Evolutionary conservation across 2,329 filamentous ascomycete genomes (phyloP), one percentile per base, ranked within the genome.

Genomic region (Aspergillus bombycis): DNA sequence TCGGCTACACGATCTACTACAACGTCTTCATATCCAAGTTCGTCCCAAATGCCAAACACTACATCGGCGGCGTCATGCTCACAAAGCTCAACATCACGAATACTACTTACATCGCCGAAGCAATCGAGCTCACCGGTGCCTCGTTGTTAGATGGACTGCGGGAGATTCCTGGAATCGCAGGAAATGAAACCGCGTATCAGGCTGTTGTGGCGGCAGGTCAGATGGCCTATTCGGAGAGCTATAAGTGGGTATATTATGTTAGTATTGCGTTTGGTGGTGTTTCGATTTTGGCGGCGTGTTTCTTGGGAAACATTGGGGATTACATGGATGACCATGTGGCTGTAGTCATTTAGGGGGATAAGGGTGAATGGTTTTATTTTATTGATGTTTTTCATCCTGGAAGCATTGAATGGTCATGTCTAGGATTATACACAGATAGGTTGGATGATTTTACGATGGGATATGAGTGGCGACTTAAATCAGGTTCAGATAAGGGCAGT

Each of bases 1-100:
- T 91, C 63, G 89, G 87, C 38, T 90, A 88, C 72, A 83, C 84
- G n/a, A 80, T 85, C 54, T 82, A 82, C 73, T 89, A 88, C 71
- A 83, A 84, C 62, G 75, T 83, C 68, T 81, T 81, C 65, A 70
- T 82, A 65, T 77, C 79, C 65, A 82, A 80, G 67, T 84, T 83
- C 67, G 71, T 78, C 57, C 74, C 78, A 9, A 77, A 80, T 48
- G 82, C 84, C 26, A 78, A 73, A 2, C 62, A 82, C 43, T 81
- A 82, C 55, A 83, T 89, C 28, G 84, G 84, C 30, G 80, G 77
- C 11, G 78, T 82, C 14, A 85, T 88, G 78, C 68, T 77, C 4
- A 75, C 72, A 5, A 69, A 82, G 57, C 77, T 84, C 30, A 82
- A 83, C 58, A 84, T 89, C 64, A 83, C 82, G 3, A 81, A 83